phyloP scores from a whole-genome alignment of 768 basidiomycete genomes.

The Gymnopilus dilepis region DNA sequence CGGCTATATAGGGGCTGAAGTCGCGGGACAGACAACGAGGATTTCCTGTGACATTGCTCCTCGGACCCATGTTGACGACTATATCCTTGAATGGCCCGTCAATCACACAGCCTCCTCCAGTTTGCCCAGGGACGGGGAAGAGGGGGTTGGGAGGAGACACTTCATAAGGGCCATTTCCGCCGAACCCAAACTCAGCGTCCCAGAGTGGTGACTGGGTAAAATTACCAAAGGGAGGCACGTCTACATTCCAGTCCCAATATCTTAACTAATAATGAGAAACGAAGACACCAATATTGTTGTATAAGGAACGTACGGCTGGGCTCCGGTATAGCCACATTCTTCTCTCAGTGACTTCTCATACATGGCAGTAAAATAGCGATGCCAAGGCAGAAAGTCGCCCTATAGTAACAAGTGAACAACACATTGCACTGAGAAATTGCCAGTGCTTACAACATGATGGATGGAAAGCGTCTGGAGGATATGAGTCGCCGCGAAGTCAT shows the following conservation, averaged over 20 bases:
- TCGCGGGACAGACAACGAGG: conserved; percentile 26
- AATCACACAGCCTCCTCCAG: conserved; percentile 18
- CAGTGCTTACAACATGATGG: conserved; percentile 28
- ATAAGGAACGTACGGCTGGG: conserved; percentile 25
- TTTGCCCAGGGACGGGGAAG: conserved; percentile 15
- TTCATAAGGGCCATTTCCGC: conserved; percentile 21
- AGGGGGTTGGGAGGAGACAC: conserved; percentile 8
- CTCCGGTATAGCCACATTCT: conserved; percentile 30
- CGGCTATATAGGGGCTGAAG: conserved; percentile 24
- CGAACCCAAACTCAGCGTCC: conserved; percentile 15
- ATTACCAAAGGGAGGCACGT: conserved; percentile 14
- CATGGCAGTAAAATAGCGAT: conserved; percentile 26
- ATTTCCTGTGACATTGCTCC: conserved; percentile 16
- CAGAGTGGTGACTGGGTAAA: conserved; percentile 12
- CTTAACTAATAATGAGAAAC: neutral
- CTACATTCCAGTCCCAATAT: conserved; percentile 25
- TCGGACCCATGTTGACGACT: conserved; percentile 19
- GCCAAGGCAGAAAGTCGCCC: conserved; percentile 36
- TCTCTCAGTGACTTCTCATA: conserved; percentile 29
- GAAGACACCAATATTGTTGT: neutral
- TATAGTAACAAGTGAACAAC: neutral
- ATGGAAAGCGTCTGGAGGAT: conserved; percentile 28
- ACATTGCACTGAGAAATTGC: neutral
- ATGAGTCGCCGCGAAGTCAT: conserved; percentile 32
- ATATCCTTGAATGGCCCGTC: conserved; percentile 17